Evolutionary conservation across 2,329 filamentous ascomycete genomes (phyloP).

Genomic region (Lecanicillium sp.): DNA sequence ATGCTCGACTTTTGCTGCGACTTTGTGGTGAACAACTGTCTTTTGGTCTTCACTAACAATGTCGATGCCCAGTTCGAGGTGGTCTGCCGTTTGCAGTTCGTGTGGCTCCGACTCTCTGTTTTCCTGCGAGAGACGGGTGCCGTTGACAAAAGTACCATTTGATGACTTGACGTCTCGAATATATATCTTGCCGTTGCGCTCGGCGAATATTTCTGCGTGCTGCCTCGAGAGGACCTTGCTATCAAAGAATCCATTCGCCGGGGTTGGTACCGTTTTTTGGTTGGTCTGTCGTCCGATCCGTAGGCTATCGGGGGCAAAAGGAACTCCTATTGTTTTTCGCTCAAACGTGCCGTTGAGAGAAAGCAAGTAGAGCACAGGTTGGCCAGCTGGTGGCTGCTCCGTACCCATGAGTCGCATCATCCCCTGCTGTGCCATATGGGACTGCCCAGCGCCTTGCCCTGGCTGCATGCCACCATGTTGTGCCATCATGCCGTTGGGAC

Average conservation of each 20-base stretch:
- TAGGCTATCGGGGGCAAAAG: conserved; percentile 87
- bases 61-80: conserved; percentile 91
- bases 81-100: conserved; percentile 84
- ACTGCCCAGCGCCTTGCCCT: conserved; percentile 19
- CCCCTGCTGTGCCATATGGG: conserved; percentile 34
- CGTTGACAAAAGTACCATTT: conserved; percentile 97
- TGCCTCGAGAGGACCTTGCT: conserved; percentile 95
- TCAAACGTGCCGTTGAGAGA: conserved; percentile 97
- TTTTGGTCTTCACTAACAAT: conserved; percentile 99
- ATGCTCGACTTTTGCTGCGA: conserved; percentile 93
- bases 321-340: conserved; percentile 90
- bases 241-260: conserved; percentile 91
- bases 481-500: conserved; percentile 32
- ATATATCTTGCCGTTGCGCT: conserved; percentile 77
- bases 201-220: conserved; percentile 95
- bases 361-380: conserved; percentile 75
- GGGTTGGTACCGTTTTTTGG: conserved; percentile 86
- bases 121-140: conserved; percentile 79
- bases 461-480: conserved; percentile 24
- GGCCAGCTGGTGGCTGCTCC: conserved; percentile 53
- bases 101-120: conserved; percentile 95
- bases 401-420: conserved; percentile 55
- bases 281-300: conserved; percentile 96
- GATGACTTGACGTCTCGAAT: conserved; percentile 98
- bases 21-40: conserved; percentile 96